Evolutionary conservation across 257 asterid species (phyloP), one percentile per base, ranked within the genome.

Genomic region (Solanum chaucha): DNA sequence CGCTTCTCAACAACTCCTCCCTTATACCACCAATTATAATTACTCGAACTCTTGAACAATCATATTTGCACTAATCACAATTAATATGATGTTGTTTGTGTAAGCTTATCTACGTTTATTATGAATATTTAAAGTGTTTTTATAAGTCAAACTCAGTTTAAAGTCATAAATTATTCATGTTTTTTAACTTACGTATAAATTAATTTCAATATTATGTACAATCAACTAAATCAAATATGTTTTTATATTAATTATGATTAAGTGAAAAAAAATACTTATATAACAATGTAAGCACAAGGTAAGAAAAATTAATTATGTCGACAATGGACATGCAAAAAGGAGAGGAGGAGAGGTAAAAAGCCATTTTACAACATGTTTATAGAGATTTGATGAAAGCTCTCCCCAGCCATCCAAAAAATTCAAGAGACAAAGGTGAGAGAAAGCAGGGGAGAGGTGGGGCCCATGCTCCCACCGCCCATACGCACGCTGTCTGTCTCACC

Each of bases 391-490:
- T 48, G 68, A 48, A 81, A 81, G 67, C 7, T 48, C 68, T 26
- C 68, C 85, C 85, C 85, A 81, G 85, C 68, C 85, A 81, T 36
- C 41, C 67, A 80, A 81, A 55, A 55, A 70, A 2, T 48, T 17
- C 17, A 9, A 88, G 92, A 55, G 89, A 90, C 87, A 83, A 86
- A 67, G 20, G 88, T 80, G 90, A 88, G 91, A 86, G 87, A 75
- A 87, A 30, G 26, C 44, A 14, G 81, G 83, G 2, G 24, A 2
- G 83, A 20, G 15, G 14, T 14, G 61, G 91, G 89, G 0, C 83
- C 90, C 91, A 87, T 34, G 72, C 24, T 86, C 55, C 41, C 90
- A 87, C 92, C 86, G 93, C 89, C 89, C 93, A 89, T 88, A 87
- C 89, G 93, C 91, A 89, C 89, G 92, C 92, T 89, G 90, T 80